Conservation (phyloP, 805 yeast genomes). For the Candida germanica region DNA sequence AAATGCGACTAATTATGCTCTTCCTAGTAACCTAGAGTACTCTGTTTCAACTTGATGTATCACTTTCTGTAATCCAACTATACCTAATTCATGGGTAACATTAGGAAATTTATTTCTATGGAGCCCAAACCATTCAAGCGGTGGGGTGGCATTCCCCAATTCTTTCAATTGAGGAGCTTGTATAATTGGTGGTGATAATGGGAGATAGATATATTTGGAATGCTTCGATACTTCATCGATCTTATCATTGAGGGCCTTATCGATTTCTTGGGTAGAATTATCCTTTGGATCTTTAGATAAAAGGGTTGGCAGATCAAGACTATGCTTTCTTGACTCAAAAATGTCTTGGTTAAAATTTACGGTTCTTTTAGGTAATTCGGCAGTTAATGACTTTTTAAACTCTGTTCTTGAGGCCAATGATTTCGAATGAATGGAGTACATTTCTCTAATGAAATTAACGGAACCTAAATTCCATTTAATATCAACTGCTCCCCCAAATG, state of each 20-base stretch:
- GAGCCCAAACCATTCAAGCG: constrained; percentile 96
- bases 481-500: constrained; percentile 87
- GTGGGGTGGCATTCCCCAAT: constrained; percentile 96
- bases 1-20: constrained; percentile 21
- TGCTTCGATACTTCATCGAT: constrained; percentile 33
- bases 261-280: constrained; percentile 18
- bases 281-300: constrained; percentile 1
- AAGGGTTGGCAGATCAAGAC: not conserved
- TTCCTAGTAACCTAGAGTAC: constrained; percentile 50
- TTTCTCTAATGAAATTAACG: constrained; percentile 82
- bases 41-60: constrained; percentile 64
- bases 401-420: constrained; percentile 61
- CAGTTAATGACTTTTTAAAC: constrained; percentile 34
- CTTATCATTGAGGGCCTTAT: constrained; percentile 36
- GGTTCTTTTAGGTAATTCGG: constrained; percentile 6
- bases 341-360: constrained; percentile 15
- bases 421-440: constrained; percentile 83
- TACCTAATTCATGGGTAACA: constrained; percentile 76
- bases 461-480: constrained; percentile 94
- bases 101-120: constrained; percentile 85
- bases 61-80: constrained; percentile 68
- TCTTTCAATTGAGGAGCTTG: constrained; percentile 89
- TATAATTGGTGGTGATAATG: constrained; percentile 74
- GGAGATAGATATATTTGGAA: constrained; percentile 51
- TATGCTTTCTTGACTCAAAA: constrained; percentile 2